phyloP scores from a whole-genome alignment of 225 moss, liverwort and hornwort genomes.

The Marchantia polymorpha region DNA sequence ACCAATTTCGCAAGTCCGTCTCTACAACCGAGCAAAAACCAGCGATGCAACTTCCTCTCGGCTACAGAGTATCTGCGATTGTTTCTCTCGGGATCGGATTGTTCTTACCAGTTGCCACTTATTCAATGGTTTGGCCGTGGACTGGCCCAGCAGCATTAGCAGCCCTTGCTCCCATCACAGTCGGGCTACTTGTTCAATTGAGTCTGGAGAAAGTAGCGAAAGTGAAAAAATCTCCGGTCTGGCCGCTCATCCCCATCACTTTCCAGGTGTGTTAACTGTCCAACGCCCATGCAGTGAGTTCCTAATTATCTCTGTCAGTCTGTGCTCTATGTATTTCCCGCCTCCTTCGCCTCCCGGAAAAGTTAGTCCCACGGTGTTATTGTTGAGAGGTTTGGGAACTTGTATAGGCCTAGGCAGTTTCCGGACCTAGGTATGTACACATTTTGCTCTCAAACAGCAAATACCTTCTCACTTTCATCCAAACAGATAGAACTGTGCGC shows the following conservation, averaged over 20 bases:
- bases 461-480: too few relatives aligned
- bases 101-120: slow-evolving; percentile 66
- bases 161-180: slow-evolving; percentile 78
- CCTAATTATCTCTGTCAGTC: background rate
- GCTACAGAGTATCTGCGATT: slow-evolving; percentile 72
- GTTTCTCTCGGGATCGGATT: slow-evolving; percentile 69
- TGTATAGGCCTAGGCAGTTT: too few relatives aligned
- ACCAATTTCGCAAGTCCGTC: slow-evolving; percentile 44
- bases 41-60: slow-evolving; percentile 44
- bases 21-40: background rate
- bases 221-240: slow-evolving; percentile 69
- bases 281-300: background rate
- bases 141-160: slow-evolving; percentile 96
- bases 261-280: slow-evolving; percentile 66
- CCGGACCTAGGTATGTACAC: too few relatives aligned
- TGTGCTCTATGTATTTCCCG: background rate
- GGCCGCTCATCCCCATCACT: slow-evolving; percentile 86
- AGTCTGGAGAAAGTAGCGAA: slow-evolving; percentile 64
- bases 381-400: background rate
- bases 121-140: slow-evolving; percentile 95
- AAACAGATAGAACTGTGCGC: too few relatives aligned
- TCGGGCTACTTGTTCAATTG: slow-evolving; percentile 73
- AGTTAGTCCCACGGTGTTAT: background rate
- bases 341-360: background rate
- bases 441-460: too few relatives aligned